These are phyloP conservation scores for Spatholobus suberectus DNA, from an alignment of 306 rosid species.

Conservation along the genomic window DNA sequence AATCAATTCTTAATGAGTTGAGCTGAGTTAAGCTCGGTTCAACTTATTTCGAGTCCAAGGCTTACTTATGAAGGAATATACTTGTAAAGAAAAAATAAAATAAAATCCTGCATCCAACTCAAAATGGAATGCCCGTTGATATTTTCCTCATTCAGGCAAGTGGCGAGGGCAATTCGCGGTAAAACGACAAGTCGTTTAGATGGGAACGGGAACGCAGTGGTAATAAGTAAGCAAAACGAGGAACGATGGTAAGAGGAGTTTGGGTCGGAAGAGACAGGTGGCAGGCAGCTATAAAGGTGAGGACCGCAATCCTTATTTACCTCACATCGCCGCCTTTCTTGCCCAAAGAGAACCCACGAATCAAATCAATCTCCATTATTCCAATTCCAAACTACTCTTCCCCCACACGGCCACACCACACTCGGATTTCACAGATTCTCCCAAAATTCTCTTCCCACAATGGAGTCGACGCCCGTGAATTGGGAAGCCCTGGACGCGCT, in stretches of 20 bases:
- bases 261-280: constrained; percentile 48
- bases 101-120: too few species aligned
- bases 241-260: too few species aligned
- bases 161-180: background rate
- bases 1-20: too few species aligned
- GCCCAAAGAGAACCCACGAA: background rate
- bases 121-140: background rate
- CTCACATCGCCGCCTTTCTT: constrained; percentile 64
- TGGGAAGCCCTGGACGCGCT: constrained; percentile 95
- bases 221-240: too few species aligned
- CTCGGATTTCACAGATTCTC: constrained; percentile 27
- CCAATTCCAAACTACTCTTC: background rate
- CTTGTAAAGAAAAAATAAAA: too few species aligned
- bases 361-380: background rate
- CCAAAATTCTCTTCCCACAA: background rate
- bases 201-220: background rate
- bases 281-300: constrained; percentile 35
- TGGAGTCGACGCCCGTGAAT: constrained; percentile 82
- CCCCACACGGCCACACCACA: background rate
- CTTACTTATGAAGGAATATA: too few species aligned
- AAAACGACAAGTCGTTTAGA: background rate
- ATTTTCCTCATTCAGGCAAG: background rate
- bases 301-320: constrained; percentile 43
- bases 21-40: too few species aligned
- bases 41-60: too few species aligned